Evolutionary conservation across 2,329 filamentous ascomycete genomes (phyloP).

Genomic region (Colletotrichum orbiculare): DNA sequence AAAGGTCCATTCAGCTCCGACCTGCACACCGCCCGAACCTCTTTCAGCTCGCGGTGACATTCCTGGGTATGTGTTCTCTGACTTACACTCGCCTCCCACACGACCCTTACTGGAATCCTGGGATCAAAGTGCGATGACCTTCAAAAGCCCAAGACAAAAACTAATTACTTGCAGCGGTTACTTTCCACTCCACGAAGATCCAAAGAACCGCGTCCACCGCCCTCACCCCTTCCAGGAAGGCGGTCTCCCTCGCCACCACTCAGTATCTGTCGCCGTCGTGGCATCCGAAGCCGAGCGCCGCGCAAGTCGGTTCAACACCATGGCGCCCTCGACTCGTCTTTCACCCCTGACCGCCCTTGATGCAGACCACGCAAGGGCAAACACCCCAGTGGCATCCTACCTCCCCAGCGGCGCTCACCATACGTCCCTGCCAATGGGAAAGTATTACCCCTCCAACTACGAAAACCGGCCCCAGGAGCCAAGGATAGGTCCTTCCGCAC

Average conservation of each 20-base stretch:
- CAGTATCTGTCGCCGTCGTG: conserved; percentile 48
- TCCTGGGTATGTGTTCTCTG: conserved; percentile 61
- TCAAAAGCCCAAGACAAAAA: background rate
- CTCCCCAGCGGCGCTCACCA: conserved; percentile 61
- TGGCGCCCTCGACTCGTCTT: conserved; percentile 33
- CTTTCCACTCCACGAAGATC: conserved; percentile 70
- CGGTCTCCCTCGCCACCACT: conserved; percentile 51
- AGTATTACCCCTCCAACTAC: conserved; percentile 73
- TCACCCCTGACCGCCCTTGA: conserved; percentile 35
- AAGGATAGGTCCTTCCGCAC: conserved; percentile 34
- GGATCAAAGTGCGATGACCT: too few species aligned
- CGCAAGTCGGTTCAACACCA: conserved; percentile 25
- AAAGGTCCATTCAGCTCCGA: conserved; percentile 52
- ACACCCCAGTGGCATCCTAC: conserved; percentile 62
- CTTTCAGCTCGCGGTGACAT: conserved; percentile 69
- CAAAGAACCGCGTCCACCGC: conserved; percentile 56
- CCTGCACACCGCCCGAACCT: conserved; percentile 58
- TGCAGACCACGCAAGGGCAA: conserved; percentile 44
- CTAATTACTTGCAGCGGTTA: conserved; percentile 59
- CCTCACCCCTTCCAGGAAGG: conserved; percentile 64
- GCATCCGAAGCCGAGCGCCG: conserved; percentile 23
- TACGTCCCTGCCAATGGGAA: conserved; percentile 64
- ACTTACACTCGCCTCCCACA: too few species aligned
- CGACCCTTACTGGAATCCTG: too few species aligned
- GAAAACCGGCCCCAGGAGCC: conserved; percentile 51